Evolutionary conservation across 768 basidiomycete species (phyloP).

Genomic region (Boletellus ananiceps): DNA sequence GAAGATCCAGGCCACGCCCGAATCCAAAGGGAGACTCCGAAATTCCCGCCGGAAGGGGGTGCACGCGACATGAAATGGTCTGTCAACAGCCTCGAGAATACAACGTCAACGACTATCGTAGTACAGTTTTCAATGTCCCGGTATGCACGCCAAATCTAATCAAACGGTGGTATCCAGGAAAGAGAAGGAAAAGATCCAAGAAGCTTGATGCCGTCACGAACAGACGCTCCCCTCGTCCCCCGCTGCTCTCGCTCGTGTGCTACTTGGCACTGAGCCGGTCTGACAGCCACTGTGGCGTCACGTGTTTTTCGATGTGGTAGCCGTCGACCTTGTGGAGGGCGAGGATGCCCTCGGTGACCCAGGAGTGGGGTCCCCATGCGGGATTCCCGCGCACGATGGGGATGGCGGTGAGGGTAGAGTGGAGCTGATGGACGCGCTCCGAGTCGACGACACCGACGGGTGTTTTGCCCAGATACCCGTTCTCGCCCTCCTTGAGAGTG

Average conservation of each 20-base stretch:
- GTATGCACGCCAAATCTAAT: conserved; percentile 13
- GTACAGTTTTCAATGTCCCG: conserved; percentile 20
- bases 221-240: neutral
- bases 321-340: conserved; percentile 28
- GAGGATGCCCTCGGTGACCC: conserved; percentile 31
- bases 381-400: conserved; percentile 25
- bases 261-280: conserved; percentile 28
- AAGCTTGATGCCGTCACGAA: conserved; percentile 4
- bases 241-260: neutral
- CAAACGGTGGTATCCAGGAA: conserved; percentile 18
- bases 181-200: conserved; percentile 1
- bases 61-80: conserved; percentile 13
- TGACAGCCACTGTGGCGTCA: conserved; percentile 26
- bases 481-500: conserved; percentile 29
- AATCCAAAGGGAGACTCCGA: conserved; percentile 12
- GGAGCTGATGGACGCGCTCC: conserved; percentile 26
- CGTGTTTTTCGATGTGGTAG: conserved; percentile 28
- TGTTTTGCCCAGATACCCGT: conserved; percentile 20
- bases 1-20: too few relatives aligned
- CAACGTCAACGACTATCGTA: conserved; percentile 15
- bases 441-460: conserved; percentile 27
- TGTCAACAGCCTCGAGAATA: conserved; percentile 19
- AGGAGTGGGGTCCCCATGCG: conserved; percentile 26
- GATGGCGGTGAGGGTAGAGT: conserved; percentile 25
- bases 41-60: conserved; percentile 7